Percentiles rank a stretch among this genome's conserved stretches.
phyloP scores from a whole-genome alignment of 2,329 filamentous ascomycete genomes.

The Botrytis squamosa region DNA sequence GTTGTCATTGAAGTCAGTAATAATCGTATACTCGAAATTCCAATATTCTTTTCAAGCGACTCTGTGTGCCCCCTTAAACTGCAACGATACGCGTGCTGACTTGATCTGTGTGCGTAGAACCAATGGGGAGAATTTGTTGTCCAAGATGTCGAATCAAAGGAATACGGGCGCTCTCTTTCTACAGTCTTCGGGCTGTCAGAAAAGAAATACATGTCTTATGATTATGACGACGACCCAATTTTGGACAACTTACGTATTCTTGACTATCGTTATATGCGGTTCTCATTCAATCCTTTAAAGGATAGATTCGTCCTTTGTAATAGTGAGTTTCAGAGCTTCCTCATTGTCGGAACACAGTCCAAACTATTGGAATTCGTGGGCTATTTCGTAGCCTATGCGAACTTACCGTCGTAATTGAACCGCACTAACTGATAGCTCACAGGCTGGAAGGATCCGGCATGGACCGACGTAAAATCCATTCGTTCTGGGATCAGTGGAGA shows the following conservation, averaged over 20 bases:
- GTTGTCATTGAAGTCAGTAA: constrained; percentile 76
- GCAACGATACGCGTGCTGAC: constrained; percentile 33
- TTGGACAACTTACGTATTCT: constrained; percentile 72
- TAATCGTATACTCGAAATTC: constrained; percentile 9
- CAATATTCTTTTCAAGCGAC: neutral
- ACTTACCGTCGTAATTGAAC: neutral
- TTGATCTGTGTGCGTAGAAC: constrained; percentile 55
- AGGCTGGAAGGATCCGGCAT: constrained; percentile 85
- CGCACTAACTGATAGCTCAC: neutral
- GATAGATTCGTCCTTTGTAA: constrained; percentile 86
- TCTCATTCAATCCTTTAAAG: constrained; percentile 84
- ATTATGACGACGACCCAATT: constrained; percentile 76
- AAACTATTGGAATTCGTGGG: neutral
- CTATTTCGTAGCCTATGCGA: neutral
- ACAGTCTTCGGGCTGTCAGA: constrained; percentile 66
- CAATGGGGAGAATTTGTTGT: constrained; percentile 92
- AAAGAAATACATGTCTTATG: constrained; percentile 58
- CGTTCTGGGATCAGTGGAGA: constrained; percentile 82
- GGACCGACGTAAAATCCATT: constrained; percentile 74
- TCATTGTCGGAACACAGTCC: neutral
- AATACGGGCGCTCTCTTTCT: constrained; percentile 56
- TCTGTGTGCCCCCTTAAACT: neutral
- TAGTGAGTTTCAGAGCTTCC: constrained; percentile 44
- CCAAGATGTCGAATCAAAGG: constrained; percentile 60
- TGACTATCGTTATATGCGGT: constrained; percentile 91